These are phyloP conservation scores for Orychophragmus violaceus DNA, from an alignment of 345 rosid genomes.

Conservation along the genomic window DNA sequence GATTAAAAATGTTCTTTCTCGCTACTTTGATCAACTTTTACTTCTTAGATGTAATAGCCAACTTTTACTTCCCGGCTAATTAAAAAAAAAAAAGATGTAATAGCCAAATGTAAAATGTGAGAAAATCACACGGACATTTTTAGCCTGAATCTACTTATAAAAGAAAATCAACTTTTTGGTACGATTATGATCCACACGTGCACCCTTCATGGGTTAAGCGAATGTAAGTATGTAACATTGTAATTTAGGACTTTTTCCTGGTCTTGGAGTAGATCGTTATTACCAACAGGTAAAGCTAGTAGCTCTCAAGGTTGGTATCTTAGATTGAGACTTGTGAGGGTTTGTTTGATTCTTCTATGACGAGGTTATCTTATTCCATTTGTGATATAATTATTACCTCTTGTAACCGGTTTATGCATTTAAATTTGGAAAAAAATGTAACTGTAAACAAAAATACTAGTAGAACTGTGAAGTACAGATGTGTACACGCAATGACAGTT, in stretches of 20 bases:
- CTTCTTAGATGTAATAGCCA: too few species aligned
- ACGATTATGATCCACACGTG: not conserved
- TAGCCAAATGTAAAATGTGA: not conserved
- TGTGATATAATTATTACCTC: not conserved
- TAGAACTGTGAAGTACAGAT: not conserved
- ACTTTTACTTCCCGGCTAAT: too few species aligned
- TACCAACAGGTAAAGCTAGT: not conserved
- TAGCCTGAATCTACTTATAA: not conserved
- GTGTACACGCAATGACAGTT: conserved; percentile 25
- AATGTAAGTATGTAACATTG: not conserved
- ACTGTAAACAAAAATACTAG: not conserved
- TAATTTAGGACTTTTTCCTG: not conserved
- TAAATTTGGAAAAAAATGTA: not conserved
- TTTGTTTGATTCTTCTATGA: not conserved
- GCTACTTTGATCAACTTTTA: too few species aligned
- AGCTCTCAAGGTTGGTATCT: not conserved
- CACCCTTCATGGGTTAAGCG: not conserved
- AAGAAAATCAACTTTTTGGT: not conserved
- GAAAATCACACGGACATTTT: not conserved
- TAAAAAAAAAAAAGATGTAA: too few species aligned
- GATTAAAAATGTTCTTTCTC: too few species aligned
- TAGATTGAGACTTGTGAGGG: not conserved
- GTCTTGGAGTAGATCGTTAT: not conserved
- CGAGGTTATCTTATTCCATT: not conserved
- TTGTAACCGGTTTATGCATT: not conserved